phyloP scores from a whole-genome alignment of 805 yeast genomes.

The Zygoascus ofunaensis region DNA sequence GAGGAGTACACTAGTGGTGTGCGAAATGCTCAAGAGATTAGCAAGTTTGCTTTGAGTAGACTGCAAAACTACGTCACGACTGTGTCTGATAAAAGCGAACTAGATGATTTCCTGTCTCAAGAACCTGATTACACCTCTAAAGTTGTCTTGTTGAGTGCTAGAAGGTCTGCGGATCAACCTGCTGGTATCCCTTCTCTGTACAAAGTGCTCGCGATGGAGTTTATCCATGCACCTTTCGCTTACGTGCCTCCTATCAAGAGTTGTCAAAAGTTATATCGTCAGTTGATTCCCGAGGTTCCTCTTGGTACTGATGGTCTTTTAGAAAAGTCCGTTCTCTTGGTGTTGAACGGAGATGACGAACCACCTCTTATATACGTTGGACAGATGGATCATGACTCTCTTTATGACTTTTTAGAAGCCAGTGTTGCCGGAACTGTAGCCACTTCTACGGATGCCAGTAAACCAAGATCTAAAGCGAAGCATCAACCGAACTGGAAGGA shows the following conservation, averaged over 20 bases:
- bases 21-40: slow-evolving; percentile 22
- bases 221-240: slow-evolving; percentile 23
- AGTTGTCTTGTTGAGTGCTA: slow-evolving; percentile 23
- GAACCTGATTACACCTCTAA: slow-evolving; percentile 19
- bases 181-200: slow-evolving; percentile 23
- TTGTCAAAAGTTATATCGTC: slow-evolving; percentile 7
- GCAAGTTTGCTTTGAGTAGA: slow-evolving; percentile 21
- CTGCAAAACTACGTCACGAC: slow-evolving; percentile 25
- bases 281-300: not conserved
- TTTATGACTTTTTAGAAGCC: slow-evolving; percentile 18
- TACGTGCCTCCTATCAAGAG: slow-evolving; percentile 19
- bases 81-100: slow-evolving; percentile 13
- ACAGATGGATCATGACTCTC: slow-evolving; percentile 19
- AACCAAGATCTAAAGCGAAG: not conserved
- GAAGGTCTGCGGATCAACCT: slow-evolving; percentile 13
- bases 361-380: slow-evolving; percentile 23
- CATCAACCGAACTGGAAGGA: no score
- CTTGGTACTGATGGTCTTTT: not conserved
- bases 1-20: slow-evolving; percentile 25
- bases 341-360: slow-evolving; percentile 20
- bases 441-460: not conserved
- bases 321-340: slow-evolving; percentile 20
- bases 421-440: not conserved
- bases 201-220: slow-evolving; percentile 25
- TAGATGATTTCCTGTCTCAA: slow-evolving; percentile 19